Base-by-base conservation (phyloP, 805 yeast genomes). In the Metschnikowia lunata region DNA sequence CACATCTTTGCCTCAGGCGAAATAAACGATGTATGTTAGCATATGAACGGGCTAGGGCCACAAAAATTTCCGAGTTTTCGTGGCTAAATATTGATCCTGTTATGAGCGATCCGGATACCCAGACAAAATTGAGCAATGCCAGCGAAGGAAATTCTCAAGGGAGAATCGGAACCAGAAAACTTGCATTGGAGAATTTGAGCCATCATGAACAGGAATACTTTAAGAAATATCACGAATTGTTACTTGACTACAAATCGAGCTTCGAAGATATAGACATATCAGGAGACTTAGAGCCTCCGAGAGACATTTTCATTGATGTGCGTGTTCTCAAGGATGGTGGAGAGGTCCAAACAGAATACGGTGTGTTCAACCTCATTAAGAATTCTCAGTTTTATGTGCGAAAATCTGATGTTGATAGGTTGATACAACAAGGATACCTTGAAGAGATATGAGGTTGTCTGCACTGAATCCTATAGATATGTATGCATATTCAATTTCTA, bases 271-370 rank as follows among this genome's bases (percentile, higher is more conserved):
- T 91, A 13, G 99, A 93, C 58, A 66, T 93, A 26, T 79, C 91
- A 27, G 98, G 97, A 0, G 80, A 87, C n/a, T 59, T 93, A 52
- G 86, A 78, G 18, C 99, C 99, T 0, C 98, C 99, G 1, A 78
- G 77, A 31, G 95, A 88, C 53, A 85, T 93, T 27, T 93, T 91
- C 55, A 86, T 91, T 8, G 99, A 91, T 58, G 98, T 93, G 5
- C 71, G 99, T 46, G 98, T 91, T 7, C 65, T 91, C 40, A 85
- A 85, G 60, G 95, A 91, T 57, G 97, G 96, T 0, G 99, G 99
- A 1, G 98, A 93, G 60, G 88, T 91, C 30, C 97, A 90, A 59
- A 93, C 99, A 0, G 99, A 91, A 61, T 91, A 91, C 56, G 99
- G 97, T 18, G 96, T 88, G 4, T 89, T 93, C 67, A 90, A 90